Evolutionary conservation across 1,284 basidiomycete genomes (phyloP), one percentile per base, ranked within the genome.

Genomic region (Trametes hirsuta): DNA sequence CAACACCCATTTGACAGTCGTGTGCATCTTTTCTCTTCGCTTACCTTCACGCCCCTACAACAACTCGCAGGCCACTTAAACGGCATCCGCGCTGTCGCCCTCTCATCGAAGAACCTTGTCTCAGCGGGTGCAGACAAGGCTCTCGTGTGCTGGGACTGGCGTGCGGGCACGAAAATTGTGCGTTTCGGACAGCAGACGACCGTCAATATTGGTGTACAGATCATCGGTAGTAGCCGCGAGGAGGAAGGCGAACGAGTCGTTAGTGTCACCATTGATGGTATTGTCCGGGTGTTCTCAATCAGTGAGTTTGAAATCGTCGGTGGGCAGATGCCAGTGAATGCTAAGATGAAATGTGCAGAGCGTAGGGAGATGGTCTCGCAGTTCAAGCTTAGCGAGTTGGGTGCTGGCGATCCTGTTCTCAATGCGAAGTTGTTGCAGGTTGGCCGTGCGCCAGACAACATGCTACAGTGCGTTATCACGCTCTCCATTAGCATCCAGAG

Each of bases 151-250:
- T 96, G 94, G 94, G 88, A 92, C 72, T 93, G 90, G 91, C 82
- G 90, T 5, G 79, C 86, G 11, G 94, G 94, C 2, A 88, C 86
- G 35, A 95, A 96, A 78, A 86, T 96, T 48, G 91, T 95, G 22
- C 81, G 93, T 8, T 96, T 95, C 68, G 94, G 94, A 1, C 94
- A 97, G 73, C 94, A 96, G 77, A 95, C 93, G 34, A 96, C 94
- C 14, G 86, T 95, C 63, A 94, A 92, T 68, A 91, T 95, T 47
- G 94, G 94, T 9, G 92, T 96, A 35, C 93, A 94, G 72, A 84
- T 97, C 40, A 85, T 96, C 41, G 79, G 79, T 37, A 61, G 61
- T 41, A 72, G 81, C 51, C 71, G 71, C 14, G 70, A 69, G 22
- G 84, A 83, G 42, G 88, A 89, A 61, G 88, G 88, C 4, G 90